These are phyloP conservation scores for Gymnopilus junonius DNA, from an alignment of 768 basidiomycete genomes.

Conservation along the genomic window DNA sequence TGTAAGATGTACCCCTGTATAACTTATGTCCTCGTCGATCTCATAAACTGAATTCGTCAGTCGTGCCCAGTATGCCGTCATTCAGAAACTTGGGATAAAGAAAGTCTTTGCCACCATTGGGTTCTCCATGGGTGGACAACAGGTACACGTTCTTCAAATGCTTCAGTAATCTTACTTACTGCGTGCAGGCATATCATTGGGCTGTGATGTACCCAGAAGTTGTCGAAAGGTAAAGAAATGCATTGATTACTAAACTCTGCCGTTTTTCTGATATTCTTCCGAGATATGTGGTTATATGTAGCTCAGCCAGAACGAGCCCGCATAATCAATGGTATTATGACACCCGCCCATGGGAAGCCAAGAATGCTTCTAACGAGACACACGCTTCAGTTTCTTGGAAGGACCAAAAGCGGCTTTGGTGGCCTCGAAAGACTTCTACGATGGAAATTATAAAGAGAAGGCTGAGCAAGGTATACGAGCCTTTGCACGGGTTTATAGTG, in stretches of 20 bases:
- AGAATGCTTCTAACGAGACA: not conserved
- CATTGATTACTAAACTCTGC: constrained; percentile 4
- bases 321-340: constrained; percentile 55
- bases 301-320: constrained; percentile 52
- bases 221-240: constrained; percentile 43
- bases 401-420: constrained; percentile 59
- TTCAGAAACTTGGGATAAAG: constrained; percentile 50
- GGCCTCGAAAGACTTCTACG: constrained; percentile 59
- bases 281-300: constrained; percentile 54
- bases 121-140: constrained; percentile 65
- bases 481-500: constrained; percentile 58
- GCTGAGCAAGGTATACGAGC: constrained; percentile 58
- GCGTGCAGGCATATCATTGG: constrained; percentile 52
- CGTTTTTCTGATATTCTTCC: not conserved
- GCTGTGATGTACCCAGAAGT: constrained; percentile 58
- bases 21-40: no score
- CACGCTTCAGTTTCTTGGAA: constrained; percentile 52
- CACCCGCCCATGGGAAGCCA: not conserved
- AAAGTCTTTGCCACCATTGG: constrained; percentile 53
- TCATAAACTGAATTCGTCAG: constrained; percentile 27
- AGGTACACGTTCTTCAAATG: constrained; percentile 27
- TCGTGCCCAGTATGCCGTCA: constrained; percentile 57
- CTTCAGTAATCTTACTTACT: not conserved
- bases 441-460: constrained; percentile 52
- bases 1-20: constrained; percentile 41